Conservation (phyloP, 1,139 yeast genomes). For the Taphrina betulina region DNA sequence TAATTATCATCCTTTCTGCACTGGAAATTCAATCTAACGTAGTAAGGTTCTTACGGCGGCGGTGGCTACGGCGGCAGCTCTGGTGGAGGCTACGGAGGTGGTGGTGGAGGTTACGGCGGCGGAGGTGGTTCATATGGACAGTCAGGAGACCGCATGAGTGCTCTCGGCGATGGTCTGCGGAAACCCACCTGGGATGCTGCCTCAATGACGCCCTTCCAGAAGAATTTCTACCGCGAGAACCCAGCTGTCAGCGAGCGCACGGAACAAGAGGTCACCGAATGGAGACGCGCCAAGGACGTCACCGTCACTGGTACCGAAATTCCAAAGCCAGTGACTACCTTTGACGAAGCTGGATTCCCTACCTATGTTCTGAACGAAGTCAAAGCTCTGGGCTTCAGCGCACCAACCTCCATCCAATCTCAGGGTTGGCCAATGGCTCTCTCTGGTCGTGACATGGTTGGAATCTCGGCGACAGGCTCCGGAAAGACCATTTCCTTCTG, state of each 20-base stretch:
- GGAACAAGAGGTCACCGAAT: conserved; percentile 66
- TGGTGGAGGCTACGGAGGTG: conserved; percentile 41
- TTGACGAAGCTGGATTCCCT: conserved; percentile 59
- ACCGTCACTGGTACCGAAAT: conserved; percentile 76
- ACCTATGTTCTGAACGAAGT: conserved; percentile 87
- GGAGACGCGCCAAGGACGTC: conserved; percentile 85
- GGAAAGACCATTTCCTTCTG: conserved; percentile 97
- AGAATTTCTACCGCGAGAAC: conserved; percentile 88
- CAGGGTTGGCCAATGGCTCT: conserved; percentile 99
- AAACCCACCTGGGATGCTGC: conserved; percentile 75
- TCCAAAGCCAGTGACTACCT: conserved; percentile 89
- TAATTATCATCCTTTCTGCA: no score
- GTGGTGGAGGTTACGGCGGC: conserved; percentile 22
- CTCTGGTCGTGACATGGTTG: conserved; percentile 97
- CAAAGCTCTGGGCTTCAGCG: conserved; percentile 86
- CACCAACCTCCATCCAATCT: conserved; percentile 94
- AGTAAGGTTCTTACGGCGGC: no score
- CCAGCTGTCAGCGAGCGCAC: conserved; percentile 72
- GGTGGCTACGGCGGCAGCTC: conserved; percentile 44
- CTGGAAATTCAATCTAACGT: no score
- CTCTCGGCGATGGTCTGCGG: conserved; percentile 58
- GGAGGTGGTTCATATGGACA: conserved; percentile 46
- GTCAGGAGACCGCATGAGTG: conserved; percentile 50
- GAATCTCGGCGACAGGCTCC: conserved; percentile 98
- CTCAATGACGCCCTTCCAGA: conserved; percentile 82